These are phyloP conservation scores for Notholithocarpus densiflorus DNA, from an alignment of 306 rosid species.

Conservation along the genomic window DNA sequence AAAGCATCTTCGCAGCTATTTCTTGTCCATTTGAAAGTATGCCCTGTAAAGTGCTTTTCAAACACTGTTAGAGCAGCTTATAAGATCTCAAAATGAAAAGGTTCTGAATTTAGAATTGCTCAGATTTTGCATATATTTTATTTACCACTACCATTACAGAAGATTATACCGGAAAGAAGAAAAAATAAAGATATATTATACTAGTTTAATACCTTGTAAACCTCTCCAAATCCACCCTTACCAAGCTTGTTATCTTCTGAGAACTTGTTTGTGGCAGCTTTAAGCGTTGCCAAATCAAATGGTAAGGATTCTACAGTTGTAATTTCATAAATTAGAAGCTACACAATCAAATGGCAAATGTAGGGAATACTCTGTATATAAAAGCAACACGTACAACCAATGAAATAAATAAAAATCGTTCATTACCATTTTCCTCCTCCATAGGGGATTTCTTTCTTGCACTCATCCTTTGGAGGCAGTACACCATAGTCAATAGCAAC, in stretches of 20 bases:
- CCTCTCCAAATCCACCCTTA: constrained; percentile 33
- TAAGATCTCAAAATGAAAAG: too few species aligned
- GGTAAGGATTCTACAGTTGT: constrained; percentile 11
- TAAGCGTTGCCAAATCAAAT: constrained; percentile 3
- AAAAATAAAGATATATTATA: background rate
- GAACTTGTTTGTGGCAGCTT: constrained; percentile 25
- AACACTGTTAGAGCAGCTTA: background rate
- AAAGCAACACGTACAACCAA: background rate
- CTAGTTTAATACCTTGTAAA: constrained; percentile 12
- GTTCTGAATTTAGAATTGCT: too few species aligned
- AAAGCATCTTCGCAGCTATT: constrained; percentile 28
- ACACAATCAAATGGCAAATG: background rate
- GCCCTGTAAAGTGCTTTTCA: constrained; percentile 14
- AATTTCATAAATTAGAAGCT: constrained; percentile 17
- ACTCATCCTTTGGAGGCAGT: constrained; percentile 7
- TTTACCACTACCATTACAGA: too few species aligned
- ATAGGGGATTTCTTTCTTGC: constrained; percentile 8
- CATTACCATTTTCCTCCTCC: constrained; percentile 23
- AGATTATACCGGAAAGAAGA: background rate
- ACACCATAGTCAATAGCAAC: constrained; percentile 4
- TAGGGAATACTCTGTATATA: background rate
- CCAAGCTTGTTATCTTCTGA: constrained; percentile 17
- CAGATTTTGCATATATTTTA: too few species aligned
- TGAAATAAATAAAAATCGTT: background rate
- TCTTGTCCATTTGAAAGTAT: constrained; percentile 15